phyloP scores from a whole-genome alignment of 1,139 yeast genomes.

The Kodamaea anthophila region DNA sequence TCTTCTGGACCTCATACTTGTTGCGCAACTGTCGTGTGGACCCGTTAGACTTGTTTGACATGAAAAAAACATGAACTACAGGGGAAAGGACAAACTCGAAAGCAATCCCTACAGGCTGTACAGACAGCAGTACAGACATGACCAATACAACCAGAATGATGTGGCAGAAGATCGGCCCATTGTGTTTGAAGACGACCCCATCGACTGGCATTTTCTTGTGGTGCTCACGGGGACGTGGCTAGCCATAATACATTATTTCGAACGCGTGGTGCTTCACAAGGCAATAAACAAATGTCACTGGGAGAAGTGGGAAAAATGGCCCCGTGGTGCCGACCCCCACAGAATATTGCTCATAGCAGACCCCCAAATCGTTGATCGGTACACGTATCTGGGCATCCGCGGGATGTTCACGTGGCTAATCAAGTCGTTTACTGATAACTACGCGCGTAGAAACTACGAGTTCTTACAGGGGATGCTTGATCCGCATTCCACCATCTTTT shows the following conservation, averaged over 20 bases:
- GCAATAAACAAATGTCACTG: slow-evolving; percentile 53
- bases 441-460: slow-evolving; percentile 71
- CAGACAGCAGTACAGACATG: too few relatives aligned
- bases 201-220: slow-evolving; percentile 6
- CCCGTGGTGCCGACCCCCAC: slow-evolving; percentile 33
- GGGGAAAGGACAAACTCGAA: slow-evolving; percentile 8
- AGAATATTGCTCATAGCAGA: slow-evolving; percentile 77
- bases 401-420: slow-evolving; percentile 39
- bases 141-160: too few relatives aligned
- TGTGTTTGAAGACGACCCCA: too few relatives aligned
- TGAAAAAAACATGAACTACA: too few relatives aligned
- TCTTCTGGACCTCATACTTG: slow-evolving; percentile 12
- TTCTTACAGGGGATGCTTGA: slow-evolving; percentile 51
- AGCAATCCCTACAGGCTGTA: too few relatives aligned
- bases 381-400: slow-evolving; percentile 61
- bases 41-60: background rate
- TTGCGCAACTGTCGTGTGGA: slow-evolving; percentile 18
- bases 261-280: slow-evolving; percentile 47
- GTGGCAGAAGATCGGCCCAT: too few relatives aligned
- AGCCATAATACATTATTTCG: slow-evolving; percentile 49
- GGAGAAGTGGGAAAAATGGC: slow-evolving; percentile 61
- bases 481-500: slow-evolving; percentile 72
- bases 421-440: slow-evolving; percentile 58
- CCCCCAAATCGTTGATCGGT: slow-evolving; percentile 83
- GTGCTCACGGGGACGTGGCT: slow-evolving; percentile 20